Evolutionary conservation across 2,329 filamentous ascomycete species (phyloP).

Genomic region (Ophiognomonia clavigignenti-juglandacearum): DNA sequence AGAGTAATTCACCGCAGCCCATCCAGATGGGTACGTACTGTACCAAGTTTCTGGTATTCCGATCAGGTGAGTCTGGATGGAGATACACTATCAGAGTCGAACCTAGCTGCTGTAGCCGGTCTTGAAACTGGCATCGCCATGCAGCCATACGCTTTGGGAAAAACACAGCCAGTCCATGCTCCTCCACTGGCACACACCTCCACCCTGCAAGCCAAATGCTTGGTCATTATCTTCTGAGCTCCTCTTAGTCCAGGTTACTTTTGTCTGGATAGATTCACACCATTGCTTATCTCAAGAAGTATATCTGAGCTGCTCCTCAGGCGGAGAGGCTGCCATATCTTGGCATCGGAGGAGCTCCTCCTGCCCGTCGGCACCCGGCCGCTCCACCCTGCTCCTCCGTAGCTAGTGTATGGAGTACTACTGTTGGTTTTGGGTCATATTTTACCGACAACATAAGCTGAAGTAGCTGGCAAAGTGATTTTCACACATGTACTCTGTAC

Average conservation of each 20-base stretch:
- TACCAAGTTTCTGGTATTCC: too few species aligned
- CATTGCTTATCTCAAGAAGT: too few species aligned
- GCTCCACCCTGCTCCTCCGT: neutral
- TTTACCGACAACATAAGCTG: neutral
- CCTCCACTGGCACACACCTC: neutral
- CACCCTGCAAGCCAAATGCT: neutral
- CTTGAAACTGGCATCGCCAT: neutral
- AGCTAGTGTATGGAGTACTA: too few species aligned
- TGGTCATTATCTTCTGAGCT: neutral
- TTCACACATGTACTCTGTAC: neutral
- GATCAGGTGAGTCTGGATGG: neutral
- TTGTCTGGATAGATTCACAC: too few species aligned
- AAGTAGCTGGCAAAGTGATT: too few species aligned
- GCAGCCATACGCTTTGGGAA: neutral
- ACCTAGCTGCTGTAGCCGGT: neutral
- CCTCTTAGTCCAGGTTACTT: too few species aligned
- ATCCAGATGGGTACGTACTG: too few species aligned
- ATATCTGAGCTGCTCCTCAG: too few species aligned
- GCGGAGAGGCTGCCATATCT: neutral
- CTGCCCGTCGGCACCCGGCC: neutral
- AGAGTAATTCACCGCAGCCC: too few species aligned
- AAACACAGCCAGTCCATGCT: neutral
- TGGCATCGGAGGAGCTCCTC: conserved; percentile 4
- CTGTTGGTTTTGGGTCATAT: too few species aligned
- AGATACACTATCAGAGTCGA: neutral